Percentiles rank a stretch among this genome's conserved stretches.
Conservation (phyloP, 148 eudicot species). For the Arbutus unedo region DNA sequence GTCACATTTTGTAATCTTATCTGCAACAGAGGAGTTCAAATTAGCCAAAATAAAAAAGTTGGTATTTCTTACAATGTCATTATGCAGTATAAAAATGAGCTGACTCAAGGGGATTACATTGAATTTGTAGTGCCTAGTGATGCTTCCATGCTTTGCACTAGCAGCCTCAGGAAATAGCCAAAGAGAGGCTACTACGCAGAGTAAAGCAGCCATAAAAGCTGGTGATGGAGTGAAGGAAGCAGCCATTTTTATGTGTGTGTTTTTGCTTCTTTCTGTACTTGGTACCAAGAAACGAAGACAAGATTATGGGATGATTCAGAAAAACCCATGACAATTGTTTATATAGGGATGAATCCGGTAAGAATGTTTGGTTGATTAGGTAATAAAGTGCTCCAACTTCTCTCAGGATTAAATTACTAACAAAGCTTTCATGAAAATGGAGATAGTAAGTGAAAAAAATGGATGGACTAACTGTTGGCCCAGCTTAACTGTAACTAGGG, state of each 20-base stretch:
- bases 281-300: background rate
- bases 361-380: constrained; percentile 15
- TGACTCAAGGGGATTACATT: constrained; percentile 30
- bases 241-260: constrained; percentile 6
- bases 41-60: too few species aligned
- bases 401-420: background rate
- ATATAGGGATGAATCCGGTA: constrained; percentile 8
- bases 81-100: background rate
- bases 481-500: background rate
- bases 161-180: constrained; percentile 24
- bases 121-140: constrained; percentile 55
- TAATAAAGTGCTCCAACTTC: background rate
- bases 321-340: background rate
- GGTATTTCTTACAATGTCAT: too few species aligned
- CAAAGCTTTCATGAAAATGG: background rate
- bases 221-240: constrained; percentile 15
- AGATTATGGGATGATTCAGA: background rate
- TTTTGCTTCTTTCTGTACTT: background rate
- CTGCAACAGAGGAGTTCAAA: constrained; percentile 22
- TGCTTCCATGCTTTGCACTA: constrained; percentile 21
- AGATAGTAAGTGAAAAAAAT: background rate
- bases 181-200: constrained; percentile 19
- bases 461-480: constrained; percentile 6
- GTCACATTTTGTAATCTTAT: constrained; percentile 53
- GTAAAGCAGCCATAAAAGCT: constrained; percentile 21